Conservation (phyloP, 2,329 filamentous ascomycete species). For the Paecilomyces dactylethromorphus region DNA sequence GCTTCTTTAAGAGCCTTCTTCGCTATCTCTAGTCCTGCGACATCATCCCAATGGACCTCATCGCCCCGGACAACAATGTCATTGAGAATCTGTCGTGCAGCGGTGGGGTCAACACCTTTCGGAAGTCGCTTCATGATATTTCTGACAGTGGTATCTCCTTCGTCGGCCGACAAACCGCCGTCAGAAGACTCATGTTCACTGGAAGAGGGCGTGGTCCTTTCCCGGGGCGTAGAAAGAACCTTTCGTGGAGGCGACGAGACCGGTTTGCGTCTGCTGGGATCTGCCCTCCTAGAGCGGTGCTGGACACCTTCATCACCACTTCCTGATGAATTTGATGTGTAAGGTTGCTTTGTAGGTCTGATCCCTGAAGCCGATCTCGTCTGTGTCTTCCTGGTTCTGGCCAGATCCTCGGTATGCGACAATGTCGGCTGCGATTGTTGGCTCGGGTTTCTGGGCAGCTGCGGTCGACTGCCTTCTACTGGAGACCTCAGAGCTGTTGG, state of each 20-base stretch:
- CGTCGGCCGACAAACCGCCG: slow-evolving; percentile 42
- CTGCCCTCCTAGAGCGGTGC: slow-evolving; percentile 12
- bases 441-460: background rate
- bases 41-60: slow-evolving; percentile 89
- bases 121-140: slow-evolving; percentile 71
- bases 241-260: background rate
- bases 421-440: background rate
- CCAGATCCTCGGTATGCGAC: background rate
- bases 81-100: slow-evolving; percentile 88
- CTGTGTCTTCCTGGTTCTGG: slow-evolving; percentile 8
- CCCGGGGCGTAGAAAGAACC: background rate
- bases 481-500: slow-evolving; percentile 25
- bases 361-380: slow-evolving; percentile 14
- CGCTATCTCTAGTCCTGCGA: slow-evolving; percentile 82
- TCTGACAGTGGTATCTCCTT: slow-evolving; percentile 54
- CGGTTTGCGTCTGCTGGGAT: slow-evolving; percentile 11
- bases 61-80: slow-evolving; percentile 94
- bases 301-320: slow-evolving; percentile 26
- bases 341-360: background rate
- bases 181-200: slow-evolving; percentile 36
- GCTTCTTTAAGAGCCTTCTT: slow-evolving; percentile 91
- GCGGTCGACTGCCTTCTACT: background rate
- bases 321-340: slow-evolving; percentile 18
- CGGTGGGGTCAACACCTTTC: slow-evolving; percentile 69
- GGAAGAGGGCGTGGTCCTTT: slow-evolving; percentile 38